Conservation (phyloP, 2,329 filamentous ascomycete genomes). For the Zymoseptoria tritici region DNA sequence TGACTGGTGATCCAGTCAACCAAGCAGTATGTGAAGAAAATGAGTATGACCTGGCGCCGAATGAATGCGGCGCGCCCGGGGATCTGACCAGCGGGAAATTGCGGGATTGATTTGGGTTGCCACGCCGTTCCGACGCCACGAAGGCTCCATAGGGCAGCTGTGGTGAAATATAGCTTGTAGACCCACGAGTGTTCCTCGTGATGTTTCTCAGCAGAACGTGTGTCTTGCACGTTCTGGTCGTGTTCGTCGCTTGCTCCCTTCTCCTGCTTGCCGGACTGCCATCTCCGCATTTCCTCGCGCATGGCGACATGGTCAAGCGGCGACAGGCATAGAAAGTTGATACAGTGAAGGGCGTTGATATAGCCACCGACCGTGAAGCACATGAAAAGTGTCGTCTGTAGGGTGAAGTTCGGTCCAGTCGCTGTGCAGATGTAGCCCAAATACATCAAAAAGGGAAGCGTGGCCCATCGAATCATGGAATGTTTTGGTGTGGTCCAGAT, state of each 20-base stretch:
- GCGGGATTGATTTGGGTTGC: too few species aligned
- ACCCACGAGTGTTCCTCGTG: too few species aligned
- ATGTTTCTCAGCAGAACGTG: too few species aligned
- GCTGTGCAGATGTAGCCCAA: background rate
- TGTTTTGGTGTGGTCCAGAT: background rate
- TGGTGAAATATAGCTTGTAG: too few species aligned
- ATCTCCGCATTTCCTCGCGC: background rate
- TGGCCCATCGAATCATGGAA: background rate
- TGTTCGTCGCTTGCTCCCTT: too few species aligned
- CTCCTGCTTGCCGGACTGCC: background rate
- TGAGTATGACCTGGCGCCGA: background rate
- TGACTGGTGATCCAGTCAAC: background rate
- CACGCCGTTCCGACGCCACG: too few species aligned
- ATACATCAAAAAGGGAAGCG: background rate
- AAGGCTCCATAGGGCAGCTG: too few species aligned
- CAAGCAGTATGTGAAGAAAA: background rate
- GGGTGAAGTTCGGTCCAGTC: background rate
- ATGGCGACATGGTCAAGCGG: background rate
- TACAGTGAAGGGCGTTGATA: background rate
- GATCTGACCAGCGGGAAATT: background rate
- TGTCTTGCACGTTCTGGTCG: too few species aligned
- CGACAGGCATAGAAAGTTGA: background rate
- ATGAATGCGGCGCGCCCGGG: background rate
- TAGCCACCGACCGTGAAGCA: too few species aligned
- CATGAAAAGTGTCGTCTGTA: background rate